Conservation (phyloP, 345 rosid genomes). For the Aurinia saxatilis region DNA sequence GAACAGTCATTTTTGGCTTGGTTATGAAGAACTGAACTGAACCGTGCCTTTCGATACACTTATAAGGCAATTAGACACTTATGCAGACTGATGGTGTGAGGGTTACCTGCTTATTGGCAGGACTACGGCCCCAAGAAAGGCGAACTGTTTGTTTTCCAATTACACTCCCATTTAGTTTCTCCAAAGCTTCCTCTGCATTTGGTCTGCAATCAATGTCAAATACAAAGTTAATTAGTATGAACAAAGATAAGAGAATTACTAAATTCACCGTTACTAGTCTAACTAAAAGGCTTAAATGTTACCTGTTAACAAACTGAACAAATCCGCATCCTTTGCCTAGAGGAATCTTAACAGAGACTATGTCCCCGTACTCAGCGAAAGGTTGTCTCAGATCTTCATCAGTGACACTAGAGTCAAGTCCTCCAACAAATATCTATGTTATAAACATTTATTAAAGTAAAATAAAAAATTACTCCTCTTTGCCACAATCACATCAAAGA, state of each 20-base stretch:
- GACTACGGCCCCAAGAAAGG: slow-evolving; percentile 85
- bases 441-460: slow-evolving; percentile 15
- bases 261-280: not conserved
- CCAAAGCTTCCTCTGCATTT: slow-evolving; percentile 89
- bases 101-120: slow-evolving; percentile 69
- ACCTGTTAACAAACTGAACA: slow-evolving; percentile 89
- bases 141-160: slow-evolving; percentile 71
- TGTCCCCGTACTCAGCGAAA: slow-evolving; percentile 77
- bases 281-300: not conserved
- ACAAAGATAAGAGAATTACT: not conserved
- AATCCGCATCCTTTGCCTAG: slow-evolving; percentile 90
- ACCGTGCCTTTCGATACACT: not conserved
- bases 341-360: slow-evolving; percentile 87
- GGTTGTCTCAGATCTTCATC: slow-evolving; percentile 85
- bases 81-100: not conserved
- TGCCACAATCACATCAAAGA: slow-evolving; percentile 12
- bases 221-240: not conserved
- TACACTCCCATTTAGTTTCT: slow-evolving; percentile 53
- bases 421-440: slow-evolving; percentile 91
- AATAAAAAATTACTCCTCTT: not conserved
- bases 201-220: slow-evolving; percentile 35
- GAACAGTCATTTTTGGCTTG: not conserved
- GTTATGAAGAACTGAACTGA: not conserved
- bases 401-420: slow-evolving; percentile 79
- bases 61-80: not conserved